A percentile compares a stretch with the other conserved stretches of the same genome.
These are phyloP conservation scores for Trifolium repens DNA, from an alignment of 306 rosid genomes.

Conservation along the genomic window DNA sequence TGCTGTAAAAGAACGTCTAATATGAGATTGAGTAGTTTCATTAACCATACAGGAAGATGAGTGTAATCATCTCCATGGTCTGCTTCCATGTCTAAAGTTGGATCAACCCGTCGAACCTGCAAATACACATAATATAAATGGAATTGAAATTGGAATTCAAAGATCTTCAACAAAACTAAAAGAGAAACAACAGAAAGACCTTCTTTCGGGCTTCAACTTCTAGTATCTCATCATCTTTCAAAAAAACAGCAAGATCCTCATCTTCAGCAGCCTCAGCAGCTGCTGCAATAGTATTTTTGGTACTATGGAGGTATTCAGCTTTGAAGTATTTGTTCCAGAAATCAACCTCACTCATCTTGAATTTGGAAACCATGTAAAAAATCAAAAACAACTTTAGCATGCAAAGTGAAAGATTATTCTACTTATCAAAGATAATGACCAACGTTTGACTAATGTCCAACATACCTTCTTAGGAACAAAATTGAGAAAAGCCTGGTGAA, in stretches of 20 bases:
- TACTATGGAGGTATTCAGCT: conserved; percentile 91
- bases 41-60: conserved; percentile 88
- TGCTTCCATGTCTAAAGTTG: conserved; percentile 97
- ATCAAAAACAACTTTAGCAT: conserved; percentile 14
- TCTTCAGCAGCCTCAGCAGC: conserved; percentile 99
- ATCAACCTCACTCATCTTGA: conserved; percentile 86
- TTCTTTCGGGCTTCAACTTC: conserved; percentile 81
- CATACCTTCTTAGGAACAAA: conserved; percentile 86
- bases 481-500: conserved; percentile 83
- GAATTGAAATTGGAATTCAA: conserved; percentile 37
- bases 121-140: conserved; percentile 32
- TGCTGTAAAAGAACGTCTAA: conserved; percentile 30
- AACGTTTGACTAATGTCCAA: conserved; percentile 27
- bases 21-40: conserved; percentile 45
- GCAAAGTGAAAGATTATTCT: conserved; percentile 26
- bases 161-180: conserved; percentile 22
- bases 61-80: conserved; percentile 96
- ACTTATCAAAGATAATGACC: conserved; percentile 6
- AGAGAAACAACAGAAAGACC: conserved; percentile 52
- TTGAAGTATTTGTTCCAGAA: conserved; percentile 94
- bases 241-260: conserved; percentile 89
- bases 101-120: conserved; percentile 90
- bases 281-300: conserved; percentile 77
- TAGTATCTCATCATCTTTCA: conserved; percentile 87
- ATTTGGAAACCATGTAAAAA: conserved; percentile 35